Evolutionary conservation across 2,329 filamentous ascomycete genomes (phyloP).

Genomic region (Fusarium piperis): DNA sequence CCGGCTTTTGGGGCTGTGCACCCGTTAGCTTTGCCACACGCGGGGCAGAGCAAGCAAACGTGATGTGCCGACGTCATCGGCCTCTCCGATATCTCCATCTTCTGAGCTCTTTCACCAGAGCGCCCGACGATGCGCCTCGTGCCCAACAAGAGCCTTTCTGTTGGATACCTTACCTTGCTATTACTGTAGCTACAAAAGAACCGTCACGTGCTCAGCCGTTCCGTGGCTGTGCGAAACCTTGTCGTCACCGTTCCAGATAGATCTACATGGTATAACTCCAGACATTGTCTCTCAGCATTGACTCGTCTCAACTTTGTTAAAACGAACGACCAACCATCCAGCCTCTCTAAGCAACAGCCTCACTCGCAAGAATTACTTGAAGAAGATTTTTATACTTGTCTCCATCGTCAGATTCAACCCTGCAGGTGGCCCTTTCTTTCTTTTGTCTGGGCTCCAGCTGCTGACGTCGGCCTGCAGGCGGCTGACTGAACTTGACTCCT

Average conservation of each 20-base stretch:
- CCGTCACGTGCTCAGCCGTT: not conserved
- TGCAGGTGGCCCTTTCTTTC: constrained; percentile 1
- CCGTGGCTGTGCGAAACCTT: not conserved
- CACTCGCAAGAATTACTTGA: not conserved
- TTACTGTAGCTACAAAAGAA: not conserved
- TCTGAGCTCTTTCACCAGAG: not conserved
- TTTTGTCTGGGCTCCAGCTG: constrained; percentile 21
- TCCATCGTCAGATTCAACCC: not conserved
- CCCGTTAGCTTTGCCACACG: constrained; percentile 23
- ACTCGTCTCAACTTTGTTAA: not conserved
- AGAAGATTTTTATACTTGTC: not conserved
- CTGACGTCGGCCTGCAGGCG: constrained; percentile 10
- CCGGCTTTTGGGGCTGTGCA: constrained; percentile 28
- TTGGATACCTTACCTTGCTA: not conserved
- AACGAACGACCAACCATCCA: too few species aligned
- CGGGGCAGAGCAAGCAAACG: constrained; percentile 4
- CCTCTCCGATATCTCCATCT: not conserved
- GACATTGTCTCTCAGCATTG: not conserved
- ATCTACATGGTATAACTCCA: not conserved
- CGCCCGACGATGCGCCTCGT: not conserved
- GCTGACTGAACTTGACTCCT: constrained; percentile 4
- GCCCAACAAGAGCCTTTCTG: not conserved
- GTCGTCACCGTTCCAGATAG: not conserved
- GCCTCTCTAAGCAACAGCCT: not conserved
- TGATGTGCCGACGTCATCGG: not conserved